phyloP scores from a whole-genome alignment of 371 early-diverging fungal genomes.

The Mortierella sp. region DNA sequence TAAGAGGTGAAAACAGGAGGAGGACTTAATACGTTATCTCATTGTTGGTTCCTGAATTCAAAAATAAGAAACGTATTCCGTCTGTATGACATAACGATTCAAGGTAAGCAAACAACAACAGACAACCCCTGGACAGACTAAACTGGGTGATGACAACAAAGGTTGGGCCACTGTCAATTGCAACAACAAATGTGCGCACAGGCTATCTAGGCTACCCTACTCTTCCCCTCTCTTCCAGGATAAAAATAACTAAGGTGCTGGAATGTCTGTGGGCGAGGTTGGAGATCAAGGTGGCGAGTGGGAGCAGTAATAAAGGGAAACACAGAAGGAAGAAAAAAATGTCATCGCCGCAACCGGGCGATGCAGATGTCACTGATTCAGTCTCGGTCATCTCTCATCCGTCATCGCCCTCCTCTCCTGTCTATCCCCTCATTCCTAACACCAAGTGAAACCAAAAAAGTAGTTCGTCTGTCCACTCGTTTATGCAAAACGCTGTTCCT shows the following conservation, averaged over 20 bases:
- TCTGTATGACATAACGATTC: not conserved
- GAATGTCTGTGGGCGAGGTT: not conserved
- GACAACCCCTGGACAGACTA: not conserved
- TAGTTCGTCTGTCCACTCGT: not conserved
- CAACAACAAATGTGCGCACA: not conserved
- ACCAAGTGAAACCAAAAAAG: not conserved
- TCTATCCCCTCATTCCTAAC: not conserved
- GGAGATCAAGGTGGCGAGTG: not conserved
- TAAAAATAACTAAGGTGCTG: not conserved
- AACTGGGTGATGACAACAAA: not conserved
- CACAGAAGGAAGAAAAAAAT: not conserved
- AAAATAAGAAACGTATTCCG: not conserved
- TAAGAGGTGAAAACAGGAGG: not conserved
- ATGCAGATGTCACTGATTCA: not conserved
- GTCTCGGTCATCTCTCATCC: not conserved
- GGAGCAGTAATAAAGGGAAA: not conserved
- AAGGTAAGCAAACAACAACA: not conserved
- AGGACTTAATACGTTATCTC: not conserved
- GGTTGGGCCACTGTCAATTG: not conserved
- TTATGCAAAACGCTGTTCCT: not conserved
- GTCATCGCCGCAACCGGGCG: constrained; percentile 9
- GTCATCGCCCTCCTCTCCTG: not conserved
- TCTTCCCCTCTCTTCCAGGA: not conserved
- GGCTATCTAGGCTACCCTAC: not conserved
- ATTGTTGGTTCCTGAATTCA: not conserved